Evolutionary conservation across 345 rosid species (phyloP).

Genomic region (Sisymbrium irio): DNA sequence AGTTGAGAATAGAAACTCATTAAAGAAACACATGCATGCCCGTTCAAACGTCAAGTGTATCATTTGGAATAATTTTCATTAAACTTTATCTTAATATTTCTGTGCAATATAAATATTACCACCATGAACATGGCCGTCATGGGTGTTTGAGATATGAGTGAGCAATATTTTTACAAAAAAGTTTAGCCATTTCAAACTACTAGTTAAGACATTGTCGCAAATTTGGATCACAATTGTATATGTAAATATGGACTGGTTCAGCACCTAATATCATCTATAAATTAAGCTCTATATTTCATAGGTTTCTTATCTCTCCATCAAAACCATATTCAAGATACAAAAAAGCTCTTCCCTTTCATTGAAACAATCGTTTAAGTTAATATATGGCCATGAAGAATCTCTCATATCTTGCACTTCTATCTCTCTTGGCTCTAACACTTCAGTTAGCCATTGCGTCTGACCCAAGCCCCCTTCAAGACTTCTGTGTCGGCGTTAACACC

Average conservation of each 20-base stretch:
- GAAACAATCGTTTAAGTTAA: not conserved
- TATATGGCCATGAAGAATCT: slow-evolving; percentile 1
- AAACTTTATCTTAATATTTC: too few species aligned
- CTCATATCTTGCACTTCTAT: not conserved
- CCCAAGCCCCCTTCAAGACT: slow-evolving; percentile 14
- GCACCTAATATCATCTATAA: slow-evolving; percentile 5
- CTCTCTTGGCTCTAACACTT: not conserved
- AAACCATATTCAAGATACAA: not conserved
- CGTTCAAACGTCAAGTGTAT: too few species aligned
- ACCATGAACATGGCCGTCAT: too few species aligned
- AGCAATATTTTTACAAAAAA: too few species aligned
- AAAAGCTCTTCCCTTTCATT: not conserved
- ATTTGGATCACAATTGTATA: not conserved
- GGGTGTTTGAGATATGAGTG: too few species aligned
- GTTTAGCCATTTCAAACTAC: not conserved
- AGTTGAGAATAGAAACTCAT: too few species aligned
- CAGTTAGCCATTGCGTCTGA: slow-evolving; percentile 3
- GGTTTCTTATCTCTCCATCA: not conserved
- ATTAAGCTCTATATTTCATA: not conserved
- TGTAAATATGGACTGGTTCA: not conserved
- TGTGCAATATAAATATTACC: too few species aligned
- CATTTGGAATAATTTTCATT: too few species aligned
- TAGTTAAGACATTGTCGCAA: not conserved
- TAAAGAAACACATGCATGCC: too few species aligned
- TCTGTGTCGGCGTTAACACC: not conserved